Conservation (phyloP, 2,329 filamentous ascomycete species). For the Botrytis fragariae region DNA sequence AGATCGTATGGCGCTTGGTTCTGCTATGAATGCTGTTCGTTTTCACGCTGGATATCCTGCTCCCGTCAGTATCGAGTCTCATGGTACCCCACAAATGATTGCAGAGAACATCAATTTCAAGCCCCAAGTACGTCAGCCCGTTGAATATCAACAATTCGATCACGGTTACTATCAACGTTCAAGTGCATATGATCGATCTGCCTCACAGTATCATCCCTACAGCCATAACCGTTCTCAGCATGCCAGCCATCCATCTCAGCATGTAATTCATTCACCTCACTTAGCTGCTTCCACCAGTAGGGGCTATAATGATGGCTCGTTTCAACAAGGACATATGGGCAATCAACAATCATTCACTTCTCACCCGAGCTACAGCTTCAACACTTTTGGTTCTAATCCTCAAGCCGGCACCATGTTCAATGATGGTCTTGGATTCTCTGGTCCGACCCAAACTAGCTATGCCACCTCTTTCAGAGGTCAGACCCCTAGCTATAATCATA, state of each 20-base stretch:
- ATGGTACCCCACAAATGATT: neutral
- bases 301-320: neutral
- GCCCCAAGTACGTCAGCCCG: too few species aligned
- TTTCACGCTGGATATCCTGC: slow-evolving; percentile 9
- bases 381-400: neutral
- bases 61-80: neutral
- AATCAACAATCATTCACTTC: neutral
- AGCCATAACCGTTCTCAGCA: neutral
- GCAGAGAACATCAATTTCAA: neutral
- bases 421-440: neutral
- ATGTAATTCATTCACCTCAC: neutral
- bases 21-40: neutral
- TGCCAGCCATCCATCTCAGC: neutral
- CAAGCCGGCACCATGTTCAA: neutral
- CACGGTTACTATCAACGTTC: neutral
- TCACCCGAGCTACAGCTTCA: neutral
- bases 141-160: neutral
- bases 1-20: slow-evolving; percentile 6
- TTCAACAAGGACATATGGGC: neutral
- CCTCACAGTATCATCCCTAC: neutral
- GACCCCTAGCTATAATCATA: neutral
- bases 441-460: neutral
- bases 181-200: neutral
- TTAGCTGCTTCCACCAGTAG: neutral
- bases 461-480: neutral